Evolutionary conservation across 352 stramenopile genomes (phyloP).

Genomic region (Globisporangium polare): DNA sequence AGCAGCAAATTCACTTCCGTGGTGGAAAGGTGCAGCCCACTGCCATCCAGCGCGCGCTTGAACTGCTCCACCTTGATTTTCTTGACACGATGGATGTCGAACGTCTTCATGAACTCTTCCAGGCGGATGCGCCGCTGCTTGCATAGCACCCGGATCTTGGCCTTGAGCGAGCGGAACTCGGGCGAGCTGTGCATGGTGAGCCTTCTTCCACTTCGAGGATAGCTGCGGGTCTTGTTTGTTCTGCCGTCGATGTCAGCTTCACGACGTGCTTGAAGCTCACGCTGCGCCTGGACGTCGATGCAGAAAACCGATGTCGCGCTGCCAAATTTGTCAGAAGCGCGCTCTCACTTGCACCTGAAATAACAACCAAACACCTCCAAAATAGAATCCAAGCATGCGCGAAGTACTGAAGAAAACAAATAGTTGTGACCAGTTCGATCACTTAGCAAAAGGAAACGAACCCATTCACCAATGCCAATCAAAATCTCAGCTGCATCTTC

Average conservation of each 20-base stretch:
- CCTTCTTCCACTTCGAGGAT: not conserved
- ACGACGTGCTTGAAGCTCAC: not conserved
- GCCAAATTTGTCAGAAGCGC: slow-evolving; percentile 1
- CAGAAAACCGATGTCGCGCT: slow-evolving; percentile 4
- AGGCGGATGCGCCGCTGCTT: slow-evolving; percentile 80
- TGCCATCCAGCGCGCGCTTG: slow-evolving; percentile 73
- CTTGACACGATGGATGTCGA: slow-evolving; percentile 81
- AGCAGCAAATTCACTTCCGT: slow-evolving; percentile 56
- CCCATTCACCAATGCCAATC: slow-evolving; percentile 1
- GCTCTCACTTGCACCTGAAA: not conserved
- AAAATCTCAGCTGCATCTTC: not conserved
- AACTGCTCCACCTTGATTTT: slow-evolving; percentile 82
- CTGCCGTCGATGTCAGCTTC: not conserved
- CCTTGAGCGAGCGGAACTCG: slow-evolving; percentile 80
- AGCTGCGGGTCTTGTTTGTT: not conserved
- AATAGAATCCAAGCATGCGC: slow-evolving; percentile 5
- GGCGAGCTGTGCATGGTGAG: slow-evolving; percentile 53
- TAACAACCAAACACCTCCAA: not conserved
- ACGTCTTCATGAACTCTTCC: slow-evolving; percentile 88
- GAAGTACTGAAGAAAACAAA: not conserved
- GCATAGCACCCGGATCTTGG: slow-evolving; percentile 72
- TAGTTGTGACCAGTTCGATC: slow-evolving; percentile 4
- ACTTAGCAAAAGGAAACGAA: not conserved
- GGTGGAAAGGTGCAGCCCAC: slow-evolving; percentile 53
- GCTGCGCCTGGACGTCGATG: not conserved